A percentile compares a stretch with the other conserved stretches of the same genome.
These are phyloP conservation scores for Oehlia diaphana DNA, from an alignment of 192 early-diverging fungal species.

Conservation along the genomic window DNA sequence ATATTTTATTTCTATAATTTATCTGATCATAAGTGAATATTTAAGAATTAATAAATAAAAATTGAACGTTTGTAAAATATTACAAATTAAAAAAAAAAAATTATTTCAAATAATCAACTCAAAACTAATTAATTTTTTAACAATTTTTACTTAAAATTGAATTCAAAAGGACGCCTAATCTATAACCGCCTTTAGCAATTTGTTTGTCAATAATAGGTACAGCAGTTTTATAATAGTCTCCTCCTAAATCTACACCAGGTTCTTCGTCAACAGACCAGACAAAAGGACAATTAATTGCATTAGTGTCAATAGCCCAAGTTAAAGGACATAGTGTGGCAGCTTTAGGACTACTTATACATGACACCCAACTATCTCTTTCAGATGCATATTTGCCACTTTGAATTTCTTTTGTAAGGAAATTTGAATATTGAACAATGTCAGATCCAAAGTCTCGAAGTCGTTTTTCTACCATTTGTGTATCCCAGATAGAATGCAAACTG, in stretches of 20 bases:
- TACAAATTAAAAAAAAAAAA: too few species aligned
- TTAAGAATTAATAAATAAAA: too few species aligned
- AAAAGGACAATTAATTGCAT: constrained; percentile 9
- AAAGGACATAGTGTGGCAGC: constrained; percentile 1
- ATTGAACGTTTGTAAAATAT: too few species aligned
- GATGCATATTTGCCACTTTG: background rate
- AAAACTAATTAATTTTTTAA: background rate
- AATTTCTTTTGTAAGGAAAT: constrained; percentile 2
- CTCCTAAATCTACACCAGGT: constrained; percentile 1
- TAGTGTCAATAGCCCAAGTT: constrained; percentile 11
- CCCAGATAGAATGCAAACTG: constrained; percentile 6
- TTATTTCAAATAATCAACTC: too few species aligned
- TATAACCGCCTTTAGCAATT: constrained; percentile 20
- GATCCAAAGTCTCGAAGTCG: constrained; percentile 5
- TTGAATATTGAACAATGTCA: background rate
- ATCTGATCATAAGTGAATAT: too few species aligned
- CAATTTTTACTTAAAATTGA: background rate
- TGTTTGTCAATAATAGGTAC: constrained; percentile 9
- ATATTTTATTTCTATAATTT: too few species aligned
- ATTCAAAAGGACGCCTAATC: constrained; percentile 10
- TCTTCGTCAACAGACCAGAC: constrained; percentile 9
- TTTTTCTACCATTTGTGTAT: constrained; percentile 13
- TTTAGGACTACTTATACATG: background rate
- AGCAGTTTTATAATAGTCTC: constrained; percentile 1
- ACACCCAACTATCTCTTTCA: background rate